phyloP scores from a whole-genome alignment of 1,284 basidiomycete genomes.

The Polyporus tsugae region DNA sequence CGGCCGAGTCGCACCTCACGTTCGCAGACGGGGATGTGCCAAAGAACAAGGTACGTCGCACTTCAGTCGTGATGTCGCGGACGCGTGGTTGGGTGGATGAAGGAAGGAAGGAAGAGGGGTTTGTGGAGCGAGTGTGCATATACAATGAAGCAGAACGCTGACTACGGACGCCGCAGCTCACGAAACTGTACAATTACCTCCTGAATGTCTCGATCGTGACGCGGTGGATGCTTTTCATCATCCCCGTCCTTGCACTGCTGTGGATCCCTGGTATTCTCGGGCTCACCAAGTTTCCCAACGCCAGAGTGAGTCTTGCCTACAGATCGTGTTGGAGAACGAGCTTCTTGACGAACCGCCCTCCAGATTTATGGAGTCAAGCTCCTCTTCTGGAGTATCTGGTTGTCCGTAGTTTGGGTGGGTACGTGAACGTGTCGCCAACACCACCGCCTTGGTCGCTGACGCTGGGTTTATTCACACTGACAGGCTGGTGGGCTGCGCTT shows the following conservation, averaged over 20 bases:
- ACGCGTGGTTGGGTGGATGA: not conserved
- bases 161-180: conserved; percentile 47
- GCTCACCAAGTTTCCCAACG: conserved; percentile 65
- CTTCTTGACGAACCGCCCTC: not conserved
- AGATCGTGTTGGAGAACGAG: not conserved
- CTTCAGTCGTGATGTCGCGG: not conserved
- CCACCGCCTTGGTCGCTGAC: conserved; percentile 8
- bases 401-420: conserved; percentile 81
- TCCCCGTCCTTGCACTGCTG: conserved; percentile 73
- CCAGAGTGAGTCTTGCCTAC: conserved; percentile 50
- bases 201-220: conserved; percentile 81
- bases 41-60: conserved; percentile 55
- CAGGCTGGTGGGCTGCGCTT: conserved; percentile 86
- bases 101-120: not conserved
- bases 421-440: conserved; percentile 28
- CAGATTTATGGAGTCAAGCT: conserved; percentile 70
- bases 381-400: conserved; percentile 91
- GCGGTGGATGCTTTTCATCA: conserved; percentile 83
- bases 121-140: not conserved
- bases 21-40: conserved; percentile 74
- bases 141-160: conserved; percentile 7
- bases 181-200: conserved; percentile 77
- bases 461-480: conserved; percentile 19
- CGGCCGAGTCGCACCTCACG: conserved; percentile 59
- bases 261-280: conserved; percentile 85